Percentiles rank a stretch among this genome's conserved stretches.
phyloP scores from a whole-genome alignment of 768 basidiomycete genomes.

The Termitomyces sp. region DNA sequence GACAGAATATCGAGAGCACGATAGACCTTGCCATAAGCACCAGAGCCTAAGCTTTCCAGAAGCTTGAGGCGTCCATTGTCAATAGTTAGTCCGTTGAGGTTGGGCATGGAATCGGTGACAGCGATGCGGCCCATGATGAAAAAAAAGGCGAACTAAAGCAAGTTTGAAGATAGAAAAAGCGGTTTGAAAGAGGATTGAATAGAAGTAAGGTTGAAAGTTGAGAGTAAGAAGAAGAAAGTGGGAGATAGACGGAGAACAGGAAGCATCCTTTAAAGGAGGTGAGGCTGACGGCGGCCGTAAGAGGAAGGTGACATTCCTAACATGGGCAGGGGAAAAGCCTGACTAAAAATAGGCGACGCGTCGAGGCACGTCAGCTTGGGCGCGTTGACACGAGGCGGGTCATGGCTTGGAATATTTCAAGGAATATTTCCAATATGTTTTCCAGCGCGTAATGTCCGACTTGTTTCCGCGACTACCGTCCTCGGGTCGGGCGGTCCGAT shows the following conservation, averaged over 20 bases:
- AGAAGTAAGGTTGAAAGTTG: constrained; percentile 9
- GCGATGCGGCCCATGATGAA: constrained; percentile 37
- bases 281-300: constrained; percentile 9
- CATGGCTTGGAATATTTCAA: background rate
- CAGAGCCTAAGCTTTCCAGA: constrained; percentile 61
- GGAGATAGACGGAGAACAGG: background rate
- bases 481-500: constrained; percentile 15
- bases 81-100: constrained; percentile 48
- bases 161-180: constrained; percentile 12
- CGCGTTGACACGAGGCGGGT: background rate
- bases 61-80: constrained; percentile 61
- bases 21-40: constrained; percentile 79
- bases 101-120: constrained; percentile 41
- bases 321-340: background rate
- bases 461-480: constrained; percentile 4
- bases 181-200: constrained; percentile 13
- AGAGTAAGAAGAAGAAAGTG: constrained; percentile 10
- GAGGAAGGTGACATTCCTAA: constrained; percentile 5
- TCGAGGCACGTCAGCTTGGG: background rate
- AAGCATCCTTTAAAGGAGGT: constrained; percentile 7
- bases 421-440: background rate
- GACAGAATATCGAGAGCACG: constrained; percentile 53
- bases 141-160: constrained; percentile 14
- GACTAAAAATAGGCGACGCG: background rate
- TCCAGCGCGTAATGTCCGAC: background rate